Evolutionary conservation across 768 basidiomycete genomes (phyloP).

Genomic region (Boletus rubroflammeus): DNA sequence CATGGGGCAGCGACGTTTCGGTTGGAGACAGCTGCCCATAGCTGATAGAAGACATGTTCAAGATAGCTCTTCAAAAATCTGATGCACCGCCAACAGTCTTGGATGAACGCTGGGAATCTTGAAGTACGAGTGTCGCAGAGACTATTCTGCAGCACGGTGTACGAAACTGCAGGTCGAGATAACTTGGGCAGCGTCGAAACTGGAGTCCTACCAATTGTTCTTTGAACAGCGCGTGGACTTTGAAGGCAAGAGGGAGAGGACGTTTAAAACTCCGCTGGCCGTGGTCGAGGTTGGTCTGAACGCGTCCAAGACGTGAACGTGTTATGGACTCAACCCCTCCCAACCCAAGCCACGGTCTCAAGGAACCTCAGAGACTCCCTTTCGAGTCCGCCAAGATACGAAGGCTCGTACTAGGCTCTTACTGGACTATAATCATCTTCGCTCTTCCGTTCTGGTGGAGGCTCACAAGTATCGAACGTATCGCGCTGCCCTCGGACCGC

Average conservation of each 20-base stretch:
- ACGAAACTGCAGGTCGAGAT: conserved; percentile 4
- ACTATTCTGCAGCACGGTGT: conserved; percentile 1
- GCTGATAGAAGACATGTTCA: conserved; percentile 27
- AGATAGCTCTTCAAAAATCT: neutral
- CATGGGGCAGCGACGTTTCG: conserved; percentile 21
- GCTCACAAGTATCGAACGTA: conserved; percentile 84
- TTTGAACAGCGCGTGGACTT: conserved; percentile 6
- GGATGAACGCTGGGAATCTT: conserved; percentile 4
- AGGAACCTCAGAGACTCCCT: conserved; percentile 48
- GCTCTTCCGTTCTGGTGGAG: conserved; percentile 92
- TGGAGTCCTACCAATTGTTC: conserved; percentile 7
- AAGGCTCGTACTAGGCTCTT: conserved; percentile 63
- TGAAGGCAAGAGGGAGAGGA: conserved; percentile 22
- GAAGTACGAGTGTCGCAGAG: conserved; percentile 1
- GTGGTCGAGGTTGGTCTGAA: conserved; percentile 9
- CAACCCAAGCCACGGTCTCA: conserved; percentile 21
- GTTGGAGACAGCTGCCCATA: conserved; percentile 28
- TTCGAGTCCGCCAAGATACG: conserved; percentile 51
- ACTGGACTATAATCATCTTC: conserved; percentile 74
- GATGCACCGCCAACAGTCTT: conserved; percentile 7
- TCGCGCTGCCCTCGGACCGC: conserved; percentile 61
- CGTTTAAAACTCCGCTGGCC: conserved; percentile 34
- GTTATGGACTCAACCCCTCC: conserved; percentile 23
- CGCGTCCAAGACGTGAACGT: conserved; percentile 9
- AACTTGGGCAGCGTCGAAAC: neutral